Base-by-base conservation (phyloP, 2,329 filamentous ascomycete genomes). In the Fusarium protoensiforme region DNA sequence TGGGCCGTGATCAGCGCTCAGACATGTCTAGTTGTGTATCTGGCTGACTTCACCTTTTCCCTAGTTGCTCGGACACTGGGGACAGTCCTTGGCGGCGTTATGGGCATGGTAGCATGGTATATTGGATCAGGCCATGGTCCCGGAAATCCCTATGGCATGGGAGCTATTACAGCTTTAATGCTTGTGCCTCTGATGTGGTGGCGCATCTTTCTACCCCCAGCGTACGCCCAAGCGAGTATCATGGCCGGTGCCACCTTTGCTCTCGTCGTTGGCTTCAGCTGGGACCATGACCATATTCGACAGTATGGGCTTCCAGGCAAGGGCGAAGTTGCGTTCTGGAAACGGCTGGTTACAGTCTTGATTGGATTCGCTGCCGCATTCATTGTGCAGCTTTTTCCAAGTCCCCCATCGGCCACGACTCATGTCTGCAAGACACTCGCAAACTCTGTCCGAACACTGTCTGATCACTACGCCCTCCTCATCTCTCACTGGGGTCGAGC, bases 1-100 rank as follows among this genome's bases (percentile, higher is more conserved):
- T 89, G 87, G 87, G 85, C 80, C 0, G 76, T 88, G 10, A 87
- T 89, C 46, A 88, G 86, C 77, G 86, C 82, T 0, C 87, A 88
- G 71, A 86, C 85, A 0, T 82, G 81, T 1, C 69, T 88, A 3
- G 79, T 88, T 1, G 79, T 85, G 11, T 88, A 88, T 71, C 83
- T 87, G 80, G 83, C 85, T 0, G 87, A 89, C 61, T 88, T 88
- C 43, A 83, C 82, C 0, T 85, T 85, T 57, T 85, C 85, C 0
- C 69, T 88, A 7, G 48, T 87, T 1, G 78, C 81, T 1, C 81
- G 87, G 24, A 74, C 77, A 0, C 60, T 83, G 1, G 87, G 84
- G 7, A 87, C 86, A 0, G 68, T 88, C 1, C 66, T 86, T 11
- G 87, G 87, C 0, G 87, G 87, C 16, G 73, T 85, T 0, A 58